Evolutionary conservation across 164 flowering plant genomes (phyloP).

Genomic region (Euptelea pleiosperma): DNA sequence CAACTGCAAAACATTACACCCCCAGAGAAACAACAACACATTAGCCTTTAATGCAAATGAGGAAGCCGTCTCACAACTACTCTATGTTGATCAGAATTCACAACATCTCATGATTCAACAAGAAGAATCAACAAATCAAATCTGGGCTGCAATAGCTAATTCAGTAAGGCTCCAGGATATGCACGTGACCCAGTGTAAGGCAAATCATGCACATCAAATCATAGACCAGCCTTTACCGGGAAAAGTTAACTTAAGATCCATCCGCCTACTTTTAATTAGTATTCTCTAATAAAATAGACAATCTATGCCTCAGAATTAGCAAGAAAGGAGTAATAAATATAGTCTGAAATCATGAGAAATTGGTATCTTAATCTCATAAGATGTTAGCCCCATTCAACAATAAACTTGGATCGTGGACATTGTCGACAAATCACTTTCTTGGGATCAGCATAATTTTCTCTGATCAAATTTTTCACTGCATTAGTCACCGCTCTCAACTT

Average conservation of each 20-base stretch:
- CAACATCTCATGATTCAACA: neutral
- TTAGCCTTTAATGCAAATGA: neutral
- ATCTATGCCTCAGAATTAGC: neutral
- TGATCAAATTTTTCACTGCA: neutral
- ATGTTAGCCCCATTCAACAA: too few relatives aligned
- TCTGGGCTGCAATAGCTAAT: neutral
- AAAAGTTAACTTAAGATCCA: too few relatives aligned
- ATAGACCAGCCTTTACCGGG: too few relatives aligned
- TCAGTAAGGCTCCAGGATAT: neutral
- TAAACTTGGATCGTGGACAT: too few relatives aligned
- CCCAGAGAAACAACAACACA: too few relatives aligned
- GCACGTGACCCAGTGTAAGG: neutral
- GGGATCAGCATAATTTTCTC: neutral
- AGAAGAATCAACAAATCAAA: neutral
- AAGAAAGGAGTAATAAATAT: too few relatives aligned
- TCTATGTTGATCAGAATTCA: neutral
- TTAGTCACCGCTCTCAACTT: neutral
- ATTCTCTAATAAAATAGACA: too few relatives aligned
- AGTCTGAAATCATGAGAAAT: too few relatives aligned
- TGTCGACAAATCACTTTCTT: too few relatives aligned
- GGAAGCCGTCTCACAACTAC: neutral
- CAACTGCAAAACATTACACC: constrained; percentile 42
- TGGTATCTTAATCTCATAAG: too few relatives aligned
- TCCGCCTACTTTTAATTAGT: too few relatives aligned
- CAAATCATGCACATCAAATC: neutral